Percentiles rank a stretch among this genome's conserved stretches.
Conservation (phyloP, 495 filamentous ascomycete genomes). For the Neurospora terricola region DNA sequence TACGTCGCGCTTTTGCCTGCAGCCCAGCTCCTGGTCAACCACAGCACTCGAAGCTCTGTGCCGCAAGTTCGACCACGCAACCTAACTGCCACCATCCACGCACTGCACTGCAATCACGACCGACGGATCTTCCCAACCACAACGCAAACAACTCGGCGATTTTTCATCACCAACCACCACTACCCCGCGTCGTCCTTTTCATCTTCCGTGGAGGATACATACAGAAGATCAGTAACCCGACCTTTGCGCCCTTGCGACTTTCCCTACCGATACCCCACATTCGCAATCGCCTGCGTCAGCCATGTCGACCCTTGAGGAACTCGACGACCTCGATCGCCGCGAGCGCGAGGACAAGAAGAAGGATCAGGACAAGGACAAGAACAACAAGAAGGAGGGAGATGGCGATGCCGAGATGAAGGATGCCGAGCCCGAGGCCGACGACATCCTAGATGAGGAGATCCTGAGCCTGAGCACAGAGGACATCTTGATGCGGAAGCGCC, state of each 20-base stretch:
- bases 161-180: neutral
- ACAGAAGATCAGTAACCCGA: neutral
- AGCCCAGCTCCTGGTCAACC: slow-evolving; percentile 14
- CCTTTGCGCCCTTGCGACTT: neutral
- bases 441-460: slow-evolving; percentile 84
- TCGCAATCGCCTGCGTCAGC: slow-evolving; percentile 1
- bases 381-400: slow-evolving; percentile 52
- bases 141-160: neutral
- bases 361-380: slow-evolving; percentile 67
- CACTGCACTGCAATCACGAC: slow-evolving; percentile 12
- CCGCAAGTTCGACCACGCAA: neutral
- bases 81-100: slow-evolving; percentile 8
- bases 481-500: slow-evolving; percentile 73
- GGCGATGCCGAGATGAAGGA: slow-evolving; percentile 89
- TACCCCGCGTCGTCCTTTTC: neutral
- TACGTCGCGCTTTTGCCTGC: slow-evolving; percentile 33
- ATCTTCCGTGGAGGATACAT: neutral
- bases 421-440: slow-evolving; percentile 52
- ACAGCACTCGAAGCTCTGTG: slow-evolving; percentile 17
- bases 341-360: slow-evolving; percentile 60
- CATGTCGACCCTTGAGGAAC: slow-evolving; percentile 35
- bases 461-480: slow-evolving; percentile 83
- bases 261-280: neutral
- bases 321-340: slow-evolving; percentile 43
- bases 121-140: slow-evolving; percentile 1